Evolutionary conservation across 2,329 filamentous ascomycete species (phyloP).

Genomic region (Botrytis sinoallii): DNA sequence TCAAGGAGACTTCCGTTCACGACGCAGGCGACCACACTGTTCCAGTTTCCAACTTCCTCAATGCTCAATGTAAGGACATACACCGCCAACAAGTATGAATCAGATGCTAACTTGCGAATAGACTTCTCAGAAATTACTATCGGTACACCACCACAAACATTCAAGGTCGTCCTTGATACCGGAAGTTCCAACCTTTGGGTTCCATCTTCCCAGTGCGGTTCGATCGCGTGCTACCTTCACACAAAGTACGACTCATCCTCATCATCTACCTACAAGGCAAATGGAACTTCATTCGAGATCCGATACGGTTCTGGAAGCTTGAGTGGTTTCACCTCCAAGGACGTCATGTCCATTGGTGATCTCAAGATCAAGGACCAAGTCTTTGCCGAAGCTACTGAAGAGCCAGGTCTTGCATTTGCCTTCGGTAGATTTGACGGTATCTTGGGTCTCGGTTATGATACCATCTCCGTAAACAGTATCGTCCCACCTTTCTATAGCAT

Average conservation of each 20-base stretch:
- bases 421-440: conserved; percentile 98
- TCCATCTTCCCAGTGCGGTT: conserved; percentile 82
- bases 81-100: neutral
- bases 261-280: conserved; percentile 90
- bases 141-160: conserved; percentile 86
- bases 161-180: conserved; percentile 98
- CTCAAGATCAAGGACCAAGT: conserved; percentile 83
- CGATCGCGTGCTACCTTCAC: conserved; percentile 98
- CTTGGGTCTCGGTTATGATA: conserved; percentile 88
- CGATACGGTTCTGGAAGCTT: conserved; percentile 92
- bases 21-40: conserved; percentile 71
- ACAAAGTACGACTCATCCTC: conserved; percentile 89
- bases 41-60: conserved; percentile 94
- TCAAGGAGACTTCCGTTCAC: conserved; percentile 69
- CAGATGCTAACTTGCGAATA: conserved; percentile 40
- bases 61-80: conserved; percentile 80
- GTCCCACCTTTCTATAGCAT: conserved; percentile 96
- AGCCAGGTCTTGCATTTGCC: conserved; percentile 95
- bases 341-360: conserved; percentile 83
- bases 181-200: conserved; percentile 99
- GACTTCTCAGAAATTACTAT: conserved; percentile 97
- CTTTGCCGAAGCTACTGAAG: conserved; percentile 93
- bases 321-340: conserved; percentile 89
- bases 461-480: conserved; percentile 95
- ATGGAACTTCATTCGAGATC: conserved; percentile 89